Evolutionary conservation across 2,329 filamentous ascomycete species (phyloP), one percentile per base, ranked within the genome.

Genomic region (Plectosphaerella sp.): DNA sequence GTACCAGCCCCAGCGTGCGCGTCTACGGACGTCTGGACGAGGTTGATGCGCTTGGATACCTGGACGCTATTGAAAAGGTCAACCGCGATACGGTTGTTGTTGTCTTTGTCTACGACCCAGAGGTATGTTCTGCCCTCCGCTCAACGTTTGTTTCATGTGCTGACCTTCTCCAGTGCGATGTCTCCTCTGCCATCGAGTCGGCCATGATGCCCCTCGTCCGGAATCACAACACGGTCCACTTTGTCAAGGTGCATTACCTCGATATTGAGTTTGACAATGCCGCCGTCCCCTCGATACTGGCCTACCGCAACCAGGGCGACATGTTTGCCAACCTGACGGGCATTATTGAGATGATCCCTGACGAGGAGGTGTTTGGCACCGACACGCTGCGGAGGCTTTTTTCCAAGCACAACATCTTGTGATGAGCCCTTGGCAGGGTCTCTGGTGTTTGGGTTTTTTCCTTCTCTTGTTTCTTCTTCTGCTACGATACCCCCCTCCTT

Each of bases 11-110:
- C 1, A 91, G 87, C 61, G 82, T 88, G 57, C 78, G 89, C 58
- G 77, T 87, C 53, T 97, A 88, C 66, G 94, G 94, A 20, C 82
- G 80, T 12, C 74, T 97, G 57, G 87, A 92, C 56, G 80, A 84
- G 54, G 94, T 97, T 1, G 92, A 97, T 74, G 93, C 91, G 8
- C 76, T 88, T 58, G 94, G 92, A 16, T 99, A 96, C 63, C 80
- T 99, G n/a, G 92, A 97, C 69, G 92, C 93, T 51, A 91, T 97
- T 60, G 94, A 99, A 73, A 94, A 91, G 71, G 90, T 93, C 5
- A 78, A 84, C 39, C 72, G 85, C 47, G 89, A 93, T 46, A 93
- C 90, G 0, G 81, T 88, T 4, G 92, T 97, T 2, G 88, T 97
- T 3, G 94, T 99, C 25, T 95, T 93, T 72, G 91, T 99, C 58